A percentile compares a stretch with the other conserved stretches of the same genome.
phyloP scores from a whole-genome alignment of 371 early-diverging fungal genomes.

The Apophysomyces variabilis region DNA sequence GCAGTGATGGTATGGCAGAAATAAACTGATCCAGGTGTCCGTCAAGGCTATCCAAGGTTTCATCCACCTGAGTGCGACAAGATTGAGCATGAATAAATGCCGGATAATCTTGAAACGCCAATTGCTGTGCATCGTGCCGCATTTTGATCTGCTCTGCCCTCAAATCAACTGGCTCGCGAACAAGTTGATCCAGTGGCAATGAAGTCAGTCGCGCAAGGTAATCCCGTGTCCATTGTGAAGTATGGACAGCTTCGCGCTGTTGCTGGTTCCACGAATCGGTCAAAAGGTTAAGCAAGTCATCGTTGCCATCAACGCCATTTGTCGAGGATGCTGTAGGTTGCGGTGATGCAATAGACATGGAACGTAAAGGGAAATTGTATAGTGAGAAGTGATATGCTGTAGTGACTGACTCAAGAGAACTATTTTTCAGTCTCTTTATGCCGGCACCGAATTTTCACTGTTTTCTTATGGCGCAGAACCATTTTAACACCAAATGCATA shows the following conservation, averaged over 20 bases:
- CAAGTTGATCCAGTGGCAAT: conserved; percentile 59
- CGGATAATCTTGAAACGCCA: conserved; percentile 74
- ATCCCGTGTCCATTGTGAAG: conserved; percentile 57
- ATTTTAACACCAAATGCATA: too few species aligned
- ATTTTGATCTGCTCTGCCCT: conserved; percentile 61
- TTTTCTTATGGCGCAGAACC: background rate
- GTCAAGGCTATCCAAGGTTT: conserved; percentile 58
- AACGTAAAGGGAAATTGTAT: background rate
- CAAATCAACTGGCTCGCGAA: conserved; percentile 55
- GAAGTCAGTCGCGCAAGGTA: conserved; percentile 69
- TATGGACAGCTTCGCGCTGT: conserved; percentile 17
- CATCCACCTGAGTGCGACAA: conserved; percentile 59
- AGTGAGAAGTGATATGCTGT: background rate
- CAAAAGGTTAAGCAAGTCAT: conserved; percentile 33
- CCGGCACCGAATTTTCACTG: too few species aligned
- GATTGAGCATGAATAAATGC: conserved; percentile 70
- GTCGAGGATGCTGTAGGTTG: background rate
- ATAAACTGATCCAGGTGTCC: conserved; percentile 55
- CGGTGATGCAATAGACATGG: conserved; percentile 10
- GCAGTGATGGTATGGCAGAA: conserved; percentile 54
- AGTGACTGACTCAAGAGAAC: too few species aligned
- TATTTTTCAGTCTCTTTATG: too few species aligned
- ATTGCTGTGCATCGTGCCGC: conserved; percentile 66
- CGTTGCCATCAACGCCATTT: conserved; percentile 23
- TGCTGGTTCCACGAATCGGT: conserved; percentile 26